These are phyloP conservation scores for Aspergillus affinis DNA, from an alignment of 495 filamentous ascomycete species.

Conservation along the genomic window DNA sequence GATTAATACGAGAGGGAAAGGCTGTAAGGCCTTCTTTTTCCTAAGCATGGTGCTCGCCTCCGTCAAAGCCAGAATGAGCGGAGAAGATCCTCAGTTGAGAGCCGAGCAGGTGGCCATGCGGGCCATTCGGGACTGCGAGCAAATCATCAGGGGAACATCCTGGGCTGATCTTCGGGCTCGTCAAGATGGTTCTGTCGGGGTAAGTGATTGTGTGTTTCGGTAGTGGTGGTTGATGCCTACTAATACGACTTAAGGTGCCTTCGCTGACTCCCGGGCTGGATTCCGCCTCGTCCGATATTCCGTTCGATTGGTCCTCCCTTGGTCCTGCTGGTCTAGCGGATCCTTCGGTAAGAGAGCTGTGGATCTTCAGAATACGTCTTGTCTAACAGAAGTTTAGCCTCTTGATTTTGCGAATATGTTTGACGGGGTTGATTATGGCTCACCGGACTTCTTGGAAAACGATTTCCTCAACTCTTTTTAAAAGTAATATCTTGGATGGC, in stretches of 20 bases:
- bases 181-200: slow-evolving; percentile 13
- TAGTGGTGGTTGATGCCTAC: background rate
- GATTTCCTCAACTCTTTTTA: slow-evolving; percentile 24
- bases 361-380: background rate
- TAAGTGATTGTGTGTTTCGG: background rate
- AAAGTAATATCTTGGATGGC: background rate
- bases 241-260: background rate
- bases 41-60: slow-evolving; percentile 33
- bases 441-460: slow-evolving; percentile 33
- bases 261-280: background rate
- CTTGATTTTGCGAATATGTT: slow-evolving; percentile 39
- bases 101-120: slow-evolving; percentile 29
- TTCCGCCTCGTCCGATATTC: background rate
- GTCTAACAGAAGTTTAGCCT: slow-evolving; percentile 28
- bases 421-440: slow-evolving; percentile 28
- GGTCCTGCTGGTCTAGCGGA: slow-evolving; percentile 27
- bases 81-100: slow-evolving; percentile 31
- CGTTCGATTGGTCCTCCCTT: slow-evolving; percentile 11
- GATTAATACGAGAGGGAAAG: slow-evolving; percentile 29
- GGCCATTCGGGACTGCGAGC: slow-evolving; percentile 26
- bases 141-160: slow-evolving; percentile 25
- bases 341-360: slow-evolving; percentile 28
- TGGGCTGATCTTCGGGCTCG: slow-evolving; percentile 25
- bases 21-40: slow-evolving; percentile 39
- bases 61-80: slow-evolving; percentile 38